Conservation (phyloP, 768 basidiomycete species). For the Naganishia antarctica region DNA sequence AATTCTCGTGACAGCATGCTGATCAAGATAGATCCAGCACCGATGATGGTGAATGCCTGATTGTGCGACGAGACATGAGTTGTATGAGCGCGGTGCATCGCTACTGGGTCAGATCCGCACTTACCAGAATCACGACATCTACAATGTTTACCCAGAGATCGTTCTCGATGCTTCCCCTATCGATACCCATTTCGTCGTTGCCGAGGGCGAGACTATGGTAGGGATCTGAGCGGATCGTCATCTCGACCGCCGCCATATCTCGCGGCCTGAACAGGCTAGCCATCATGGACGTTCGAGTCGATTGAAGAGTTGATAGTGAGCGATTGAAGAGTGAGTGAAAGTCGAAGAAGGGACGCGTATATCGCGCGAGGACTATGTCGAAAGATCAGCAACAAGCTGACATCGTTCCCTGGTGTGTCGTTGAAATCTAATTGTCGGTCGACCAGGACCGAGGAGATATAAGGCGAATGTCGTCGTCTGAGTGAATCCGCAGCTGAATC, state of each 20-base stretch:
- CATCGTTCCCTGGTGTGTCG: not conserved
- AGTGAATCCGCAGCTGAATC: no score
- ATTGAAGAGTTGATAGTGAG: not conserved
- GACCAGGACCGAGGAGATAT: not conserved
- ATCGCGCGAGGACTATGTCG: not conserved
- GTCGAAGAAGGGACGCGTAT: not conserved
- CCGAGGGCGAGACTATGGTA: not conserved
- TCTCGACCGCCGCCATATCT: not conserved
- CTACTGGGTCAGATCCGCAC: not conserved
- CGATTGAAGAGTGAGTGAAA: not conserved
- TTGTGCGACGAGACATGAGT: not conserved
- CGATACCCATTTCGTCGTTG: not conserved
- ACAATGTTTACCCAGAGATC: constrained; percentile 38
- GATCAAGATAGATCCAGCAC: constrained; percentile 37
- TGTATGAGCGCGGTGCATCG: not conserved
- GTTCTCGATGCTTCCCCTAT: constrained; percentile 10
- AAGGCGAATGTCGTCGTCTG: no score
- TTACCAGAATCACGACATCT: constrained; percentile 39
- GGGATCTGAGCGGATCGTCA: not conserved
- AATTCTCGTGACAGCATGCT: constrained; percentile 41
- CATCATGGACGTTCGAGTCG: not conserved
- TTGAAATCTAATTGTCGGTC: not conserved
- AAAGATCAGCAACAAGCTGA: not conserved
- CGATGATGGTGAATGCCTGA: constrained; percentile 41
- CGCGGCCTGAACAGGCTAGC: not conserved